Conservation (phyloP, 495 filamentous ascomycete genomes). For the Melanomma pulvis-pyrius region DNA sequence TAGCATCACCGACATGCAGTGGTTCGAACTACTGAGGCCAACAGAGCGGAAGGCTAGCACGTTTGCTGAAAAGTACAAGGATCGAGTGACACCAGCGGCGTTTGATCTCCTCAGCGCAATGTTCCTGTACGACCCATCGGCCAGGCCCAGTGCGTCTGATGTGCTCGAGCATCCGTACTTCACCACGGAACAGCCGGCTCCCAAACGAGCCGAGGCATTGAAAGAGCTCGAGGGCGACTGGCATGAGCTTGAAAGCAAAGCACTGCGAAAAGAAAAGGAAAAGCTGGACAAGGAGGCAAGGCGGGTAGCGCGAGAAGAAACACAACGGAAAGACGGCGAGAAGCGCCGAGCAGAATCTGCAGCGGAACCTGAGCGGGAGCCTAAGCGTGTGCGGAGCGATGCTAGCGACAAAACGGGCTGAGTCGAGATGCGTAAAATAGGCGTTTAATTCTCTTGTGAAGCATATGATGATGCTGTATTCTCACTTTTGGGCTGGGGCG, state of each 20-base stretch:
- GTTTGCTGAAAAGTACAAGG: conserved; percentile 83
- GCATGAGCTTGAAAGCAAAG: conserved; percentile 99
- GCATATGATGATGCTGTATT: too few species aligned
- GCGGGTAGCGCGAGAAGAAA: conserved; percentile 28
- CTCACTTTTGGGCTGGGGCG: too few species aligned
- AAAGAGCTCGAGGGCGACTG: conserved; percentile 88
- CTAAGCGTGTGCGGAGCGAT: conserved; percentile 33
- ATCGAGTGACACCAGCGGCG: conserved; percentile 65
- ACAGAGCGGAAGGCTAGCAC: conserved; percentile 70
- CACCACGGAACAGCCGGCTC: conserved; percentile 72
- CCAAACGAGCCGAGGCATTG: conserved; percentile 82
- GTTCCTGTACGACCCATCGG: conserved; percentile 84
- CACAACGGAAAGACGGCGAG: conserved; percentile 23
- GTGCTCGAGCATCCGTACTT: conserved; percentile 93
- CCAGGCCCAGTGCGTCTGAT: conserved; percentile 81
- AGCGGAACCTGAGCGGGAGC: conserved; percentile 27
- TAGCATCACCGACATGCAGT: conserved; percentile 84
- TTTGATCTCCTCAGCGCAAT: conserved; percentile 80
- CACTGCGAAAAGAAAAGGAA: conserved; percentile 86
- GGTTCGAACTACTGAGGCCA: conserved; percentile 89
- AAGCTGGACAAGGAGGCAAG: conserved; percentile 71
- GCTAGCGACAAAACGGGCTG: background rate
- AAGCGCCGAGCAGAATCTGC: conserved; percentile 37
- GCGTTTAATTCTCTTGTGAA: too few species aligned
- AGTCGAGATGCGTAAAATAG: background rate